A percentile compares a stretch with the other conserved stretches of the same genome.
Conservation (phyloP, 139 green algal genomes). For the Gonium pectorale region DNA sequence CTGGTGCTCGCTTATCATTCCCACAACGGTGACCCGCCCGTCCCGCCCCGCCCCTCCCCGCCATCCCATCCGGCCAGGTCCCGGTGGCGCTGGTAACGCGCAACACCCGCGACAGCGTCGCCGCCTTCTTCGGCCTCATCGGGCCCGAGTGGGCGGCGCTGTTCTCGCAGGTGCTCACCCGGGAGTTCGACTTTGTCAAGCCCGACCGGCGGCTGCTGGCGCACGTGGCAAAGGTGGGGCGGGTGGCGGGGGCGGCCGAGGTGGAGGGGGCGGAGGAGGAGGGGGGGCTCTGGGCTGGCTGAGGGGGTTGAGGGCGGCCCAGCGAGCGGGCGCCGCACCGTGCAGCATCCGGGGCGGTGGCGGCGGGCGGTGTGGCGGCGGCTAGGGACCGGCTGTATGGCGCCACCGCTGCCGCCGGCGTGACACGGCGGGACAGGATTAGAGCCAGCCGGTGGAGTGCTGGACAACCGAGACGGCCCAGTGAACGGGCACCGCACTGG, state of each 20-base stretch:
- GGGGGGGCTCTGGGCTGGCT: neutral
- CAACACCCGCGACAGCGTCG: conserved; percentile 73
- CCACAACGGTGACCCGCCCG: neutral
- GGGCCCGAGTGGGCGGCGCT: conserved; percentile 66
- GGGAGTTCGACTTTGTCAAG: conserved; percentile 79
- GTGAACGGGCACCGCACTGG: no score
- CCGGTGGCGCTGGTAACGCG: conserved; percentile 77
- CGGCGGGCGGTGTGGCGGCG: no score
- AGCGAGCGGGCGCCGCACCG: no score
- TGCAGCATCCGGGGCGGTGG: no score
- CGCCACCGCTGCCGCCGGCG: no score
- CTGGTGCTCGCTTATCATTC: neutral
- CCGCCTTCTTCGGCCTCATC: conserved; percentile 76
- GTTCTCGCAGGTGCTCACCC: conserved; percentile 74
- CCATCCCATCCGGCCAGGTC: conserved; percentile 41
- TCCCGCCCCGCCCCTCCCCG: neutral
- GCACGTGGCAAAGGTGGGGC: conserved; percentile 69
- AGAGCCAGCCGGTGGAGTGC: no score
- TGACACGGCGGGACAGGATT: no score
- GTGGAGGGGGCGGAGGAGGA: neutral
- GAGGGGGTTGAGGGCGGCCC: no score
- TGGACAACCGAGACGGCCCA: no score
- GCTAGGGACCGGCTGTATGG: no score
- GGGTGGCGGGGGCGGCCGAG: neutral
- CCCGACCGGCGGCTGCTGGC: conserved; percentile 76